Conservation (phyloP, 768 basidiomycete genomes). For the Podaxis carcinomalis region DNA sequence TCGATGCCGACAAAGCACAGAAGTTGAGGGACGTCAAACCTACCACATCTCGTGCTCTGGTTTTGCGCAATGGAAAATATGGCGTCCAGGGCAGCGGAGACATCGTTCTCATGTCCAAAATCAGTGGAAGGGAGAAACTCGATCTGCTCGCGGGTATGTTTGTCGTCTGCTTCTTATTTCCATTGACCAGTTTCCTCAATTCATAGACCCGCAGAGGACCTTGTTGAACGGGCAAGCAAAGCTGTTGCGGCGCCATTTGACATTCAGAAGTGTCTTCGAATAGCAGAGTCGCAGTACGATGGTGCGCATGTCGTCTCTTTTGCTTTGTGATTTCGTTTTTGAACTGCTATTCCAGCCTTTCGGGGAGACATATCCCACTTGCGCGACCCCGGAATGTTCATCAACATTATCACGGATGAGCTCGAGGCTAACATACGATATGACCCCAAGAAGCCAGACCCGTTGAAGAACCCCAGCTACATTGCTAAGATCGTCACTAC, state of each 20-base stretch:
- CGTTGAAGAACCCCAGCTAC: slow-evolving; percentile 38
- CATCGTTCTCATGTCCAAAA: slow-evolving; percentile 49
- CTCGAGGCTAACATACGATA: slow-evolving; percentile 45
- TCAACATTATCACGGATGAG: slow-evolving; percentile 50
- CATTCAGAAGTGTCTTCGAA: slow-evolving; percentile 56
- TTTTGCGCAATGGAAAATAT: slow-evolving; percentile 72
- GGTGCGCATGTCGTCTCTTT: slow-evolving; percentile 37
- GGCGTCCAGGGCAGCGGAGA: slow-evolving; percentile 72
- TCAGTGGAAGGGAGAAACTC: slow-evolving; percentile 76
- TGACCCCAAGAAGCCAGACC: slow-evolving; percentile 21
- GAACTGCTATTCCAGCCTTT: slow-evolving; percentile 39
- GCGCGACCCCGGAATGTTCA: slow-evolving; percentile 63
- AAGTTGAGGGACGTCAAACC: slow-evolving; percentile 35
- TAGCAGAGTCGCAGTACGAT: slow-evolving; percentile 71
- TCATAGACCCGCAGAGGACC: slow-evolving; percentile 50
- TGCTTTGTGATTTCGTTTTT: background rate
- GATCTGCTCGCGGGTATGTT: slow-evolving; percentile 69
- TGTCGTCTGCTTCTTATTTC: slow-evolving; percentile 7
- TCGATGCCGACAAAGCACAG: slow-evolving; percentile 9
- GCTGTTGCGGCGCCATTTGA: slow-evolving; percentile 64
- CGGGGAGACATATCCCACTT: slow-evolving; percentile 68
- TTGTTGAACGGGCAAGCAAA: slow-evolving; percentile 49
- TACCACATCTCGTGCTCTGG: slow-evolving; percentile 66
- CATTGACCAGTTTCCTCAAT: slow-evolving; percentile 5
- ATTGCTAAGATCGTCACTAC: slow-evolving; percentile 57